These are phyloP conservation scores for Wickerhamomyces xylosicus DNA, from an alignment of 805 yeast genomes.

Conservation along the genomic window DNA sequence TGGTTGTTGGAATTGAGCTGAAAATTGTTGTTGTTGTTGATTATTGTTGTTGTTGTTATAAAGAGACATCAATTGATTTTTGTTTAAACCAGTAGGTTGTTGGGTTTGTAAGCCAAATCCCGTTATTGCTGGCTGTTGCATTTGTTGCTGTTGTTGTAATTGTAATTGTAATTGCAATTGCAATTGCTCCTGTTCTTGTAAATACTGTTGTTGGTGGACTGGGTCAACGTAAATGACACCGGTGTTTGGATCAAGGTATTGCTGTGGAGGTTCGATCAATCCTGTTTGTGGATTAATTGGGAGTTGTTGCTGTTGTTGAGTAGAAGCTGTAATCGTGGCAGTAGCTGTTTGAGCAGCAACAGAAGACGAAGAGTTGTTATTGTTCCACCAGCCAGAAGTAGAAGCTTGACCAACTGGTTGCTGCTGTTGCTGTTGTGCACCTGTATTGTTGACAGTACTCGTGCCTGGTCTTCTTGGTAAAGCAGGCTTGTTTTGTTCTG, in stretches of 20 bases:
- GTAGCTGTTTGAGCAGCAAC: slow-evolving; percentile 23
- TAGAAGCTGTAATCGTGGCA: slow-evolving; percentile 1
- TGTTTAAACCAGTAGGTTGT: slow-evolving; percentile 11
- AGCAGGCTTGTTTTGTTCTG: slow-evolving; percentile 37
- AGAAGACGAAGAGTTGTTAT: slow-evolving; percentile 9
- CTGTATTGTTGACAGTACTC: slow-evolving; percentile 2
- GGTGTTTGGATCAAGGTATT: slow-evolving; percentile 62
- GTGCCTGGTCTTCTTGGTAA: slow-evolving; percentile 28
- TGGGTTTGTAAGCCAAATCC: slow-evolving; percentile 3
- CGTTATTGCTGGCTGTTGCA: slow-evolving; percentile 2
- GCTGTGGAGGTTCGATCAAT: slow-evolving; percentile 41
- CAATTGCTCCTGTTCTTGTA: slow-evolving; percentile 15
- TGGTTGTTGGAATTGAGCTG: slow-evolving; percentile 6
- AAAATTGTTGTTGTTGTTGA: slow-evolving; percentile 21
- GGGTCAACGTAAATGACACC: slow-evolving; percentile 63
- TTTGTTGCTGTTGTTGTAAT: slow-evolving; percentile 6
- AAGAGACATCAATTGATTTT: slow-evolving; percentile 12
- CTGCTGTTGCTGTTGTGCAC: slow-evolving; percentile 3
- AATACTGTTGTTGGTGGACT: slow-evolving; percentile 38
- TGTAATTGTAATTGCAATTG: slow-evolving; percentile 6
- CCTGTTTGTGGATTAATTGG: slow-evolving; percentile 15
- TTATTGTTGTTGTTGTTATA: slow-evolving; percentile 31
- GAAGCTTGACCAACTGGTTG: slow-evolving; percentile 3
- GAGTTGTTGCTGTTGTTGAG: slow-evolving; percentile 10
- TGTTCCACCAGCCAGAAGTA: slow-evolving; percentile 15